phyloP scores from a whole-genome alignment of 345 rosid genomes.

The Lagerstroemia speciosa region DNA sequence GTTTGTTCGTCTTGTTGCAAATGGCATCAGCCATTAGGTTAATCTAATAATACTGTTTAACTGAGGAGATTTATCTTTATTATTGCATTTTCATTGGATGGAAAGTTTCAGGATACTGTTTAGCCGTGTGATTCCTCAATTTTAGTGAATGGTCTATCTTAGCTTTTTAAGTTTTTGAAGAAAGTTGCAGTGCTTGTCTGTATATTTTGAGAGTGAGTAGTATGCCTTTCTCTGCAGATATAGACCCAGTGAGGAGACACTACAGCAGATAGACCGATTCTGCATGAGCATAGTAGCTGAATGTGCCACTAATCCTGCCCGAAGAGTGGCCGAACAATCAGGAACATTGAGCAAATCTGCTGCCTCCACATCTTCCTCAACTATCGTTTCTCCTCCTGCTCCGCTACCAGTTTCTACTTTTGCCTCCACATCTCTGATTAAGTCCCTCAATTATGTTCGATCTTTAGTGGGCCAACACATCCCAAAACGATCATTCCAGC shows the following conservation, averaged over 20 bases:
- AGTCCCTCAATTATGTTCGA: conserved; percentile 91
- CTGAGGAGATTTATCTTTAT: neutral
- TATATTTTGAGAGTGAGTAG: conserved; percentile 3
- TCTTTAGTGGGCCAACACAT: conserved; percentile 79
- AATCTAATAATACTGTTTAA: neutral
- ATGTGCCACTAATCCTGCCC: conserved; percentile 54
- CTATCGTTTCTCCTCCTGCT: conserved; percentile 23
- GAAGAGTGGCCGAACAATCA: conserved; percentile 38
- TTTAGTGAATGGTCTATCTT: neutral
- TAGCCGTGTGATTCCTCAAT: neutral
- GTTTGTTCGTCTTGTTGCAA: neutral
- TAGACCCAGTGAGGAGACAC: conserved; percentile 88
- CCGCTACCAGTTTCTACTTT: conserved; percentile 78
- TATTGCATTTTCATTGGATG: neutral
- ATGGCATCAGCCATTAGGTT: neutral
- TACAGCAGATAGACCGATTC: conserved; percentile 82
- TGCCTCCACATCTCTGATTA: conserved; percentile 76
- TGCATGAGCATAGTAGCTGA: conserved; percentile 67
- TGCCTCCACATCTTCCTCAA: conserved; percentile 32
- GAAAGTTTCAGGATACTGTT: neutral
- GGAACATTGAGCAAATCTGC: conserved; percentile 34
- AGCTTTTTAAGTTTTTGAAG: neutral
- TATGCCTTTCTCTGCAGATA: conserved; percentile 48
- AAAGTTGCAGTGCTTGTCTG: neutral
- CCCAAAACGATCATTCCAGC: conserved; percentile 80